A percentile compares a stretch with the other conserved stretches of the same genome.
These are phyloP conservation scores for Coffea canephora DNA, from an alignment of 257 asterid genomes.

Conservation along the genomic window DNA sequence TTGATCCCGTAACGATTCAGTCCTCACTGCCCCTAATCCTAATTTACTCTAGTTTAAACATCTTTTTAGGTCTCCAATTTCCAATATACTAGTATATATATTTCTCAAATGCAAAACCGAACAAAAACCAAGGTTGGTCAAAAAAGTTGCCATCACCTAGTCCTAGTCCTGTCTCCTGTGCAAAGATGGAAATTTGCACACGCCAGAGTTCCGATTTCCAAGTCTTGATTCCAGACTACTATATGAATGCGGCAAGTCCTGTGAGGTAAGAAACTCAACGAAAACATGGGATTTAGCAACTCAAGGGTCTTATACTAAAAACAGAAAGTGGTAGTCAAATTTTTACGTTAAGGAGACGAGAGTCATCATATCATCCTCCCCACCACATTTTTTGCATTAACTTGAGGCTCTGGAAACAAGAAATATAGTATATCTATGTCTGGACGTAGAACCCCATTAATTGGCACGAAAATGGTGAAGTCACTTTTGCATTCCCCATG, in stretches of 20 bases:
- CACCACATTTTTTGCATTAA: background rate
- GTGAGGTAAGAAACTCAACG: background rate
- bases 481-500: slow-evolving; percentile 1
- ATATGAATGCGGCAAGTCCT: background rate
- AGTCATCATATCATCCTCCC: background rate
- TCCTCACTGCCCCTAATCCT: too few species aligned
- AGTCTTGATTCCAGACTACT: background rate
- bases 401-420: background rate
- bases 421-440: background rate
- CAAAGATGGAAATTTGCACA: background rate
- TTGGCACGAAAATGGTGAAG: background rate
- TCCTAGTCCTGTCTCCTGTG: background rate
- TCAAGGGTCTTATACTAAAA: background rate
- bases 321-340: background rate
- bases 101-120: background rate
- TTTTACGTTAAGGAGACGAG: background rate
- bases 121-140: background rate
- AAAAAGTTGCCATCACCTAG: background rate
- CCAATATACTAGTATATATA: too few species aligned
- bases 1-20: too few species aligned
- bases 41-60: too few species aligned
- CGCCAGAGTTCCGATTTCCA: slow-evolving; percentile 1
- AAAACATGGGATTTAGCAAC: background rate
- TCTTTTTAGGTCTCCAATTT: too few species aligned
- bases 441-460: background rate